These are phyloP conservation scores for Hortiboletus campestris DNA, from an alignment of 768 basidiomycete species.

Conservation along the genomic window DNA sequence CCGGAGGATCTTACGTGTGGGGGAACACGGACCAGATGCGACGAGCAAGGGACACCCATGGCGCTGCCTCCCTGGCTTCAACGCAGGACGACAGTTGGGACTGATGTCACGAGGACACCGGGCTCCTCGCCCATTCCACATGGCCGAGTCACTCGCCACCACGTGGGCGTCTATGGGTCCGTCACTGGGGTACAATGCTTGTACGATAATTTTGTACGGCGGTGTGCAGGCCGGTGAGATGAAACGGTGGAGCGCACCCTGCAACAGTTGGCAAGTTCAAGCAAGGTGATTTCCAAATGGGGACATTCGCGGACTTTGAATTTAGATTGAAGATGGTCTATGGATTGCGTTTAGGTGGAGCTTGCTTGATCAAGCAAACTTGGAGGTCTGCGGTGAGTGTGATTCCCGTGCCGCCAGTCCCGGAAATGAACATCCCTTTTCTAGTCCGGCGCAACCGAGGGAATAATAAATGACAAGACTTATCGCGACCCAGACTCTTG, in stretches of 20 bases:
- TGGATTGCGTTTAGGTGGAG: background rate
- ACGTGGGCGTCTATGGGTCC: no score
- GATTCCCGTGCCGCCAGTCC: background rate
- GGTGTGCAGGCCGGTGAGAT: background rate
- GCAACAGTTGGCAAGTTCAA: conserved; percentile 2
- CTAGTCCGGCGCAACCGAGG: background rate
- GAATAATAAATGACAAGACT: background rate
- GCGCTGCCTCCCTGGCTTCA: background rate
- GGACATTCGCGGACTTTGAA: background rate
- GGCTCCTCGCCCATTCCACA: background rate
- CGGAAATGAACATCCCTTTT: conserved; percentile 6
- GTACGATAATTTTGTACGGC: background rate
- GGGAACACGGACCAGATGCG: background rate
- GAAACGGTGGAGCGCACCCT: conserved; percentile 1
- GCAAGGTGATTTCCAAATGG: background rate
- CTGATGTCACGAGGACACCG: background rate
- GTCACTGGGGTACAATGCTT: background rate
- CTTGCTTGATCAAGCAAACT: no score
- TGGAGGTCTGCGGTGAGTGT: background rate
- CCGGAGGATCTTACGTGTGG: background rate
- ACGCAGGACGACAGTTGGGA: background rate
- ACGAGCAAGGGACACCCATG: background rate
- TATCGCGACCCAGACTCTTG: background rate
- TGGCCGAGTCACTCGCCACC: background rate
- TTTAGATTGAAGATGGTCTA: background rate